Conservation (phyloP, 2,329 filamentous ascomycete genomes). For the Alternaria postmessia region DNA sequence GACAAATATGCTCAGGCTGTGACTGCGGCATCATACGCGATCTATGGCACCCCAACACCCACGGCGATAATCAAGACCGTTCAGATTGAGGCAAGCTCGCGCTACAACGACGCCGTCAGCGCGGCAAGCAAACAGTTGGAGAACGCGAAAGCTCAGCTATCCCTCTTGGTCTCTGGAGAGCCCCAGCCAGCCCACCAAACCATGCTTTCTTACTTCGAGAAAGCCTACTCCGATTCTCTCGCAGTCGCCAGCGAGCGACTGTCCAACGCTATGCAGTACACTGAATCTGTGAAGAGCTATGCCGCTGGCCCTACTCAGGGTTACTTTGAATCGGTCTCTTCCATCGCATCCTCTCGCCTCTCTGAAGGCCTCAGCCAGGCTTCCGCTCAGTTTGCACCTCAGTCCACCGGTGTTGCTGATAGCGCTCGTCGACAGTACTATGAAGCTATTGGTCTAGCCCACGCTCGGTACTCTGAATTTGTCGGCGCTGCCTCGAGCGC, state of each 20-base stretch:
- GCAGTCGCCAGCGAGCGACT: constrained; percentile 68
- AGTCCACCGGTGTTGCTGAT: constrained; percentile 67
- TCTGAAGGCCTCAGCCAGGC: constrained; percentile 75
- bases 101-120: constrained; percentile 71
- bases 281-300: constrained; percentile 51
- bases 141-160: constrained; percentile 72
- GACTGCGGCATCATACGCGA: constrained; percentile 65
- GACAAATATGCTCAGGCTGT: constrained; percentile 66
- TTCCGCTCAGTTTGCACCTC: constrained; percentile 73
- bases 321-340: constrained; percentile 65
- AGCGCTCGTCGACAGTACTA: constrained; percentile 75
- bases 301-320: constrained; percentile 56
- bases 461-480: constrained; percentile 81
- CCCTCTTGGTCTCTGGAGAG: constrained; percentile 71
- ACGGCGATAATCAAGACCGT: constrained; percentile 55
- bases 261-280: constrained; percentile 61
- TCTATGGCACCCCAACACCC: constrained; percentile 62
- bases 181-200: constrained; percentile 74
- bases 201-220: constrained; percentile 72
- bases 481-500: constrained; percentile 74
- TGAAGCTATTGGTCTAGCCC: constrained; percentile 78
- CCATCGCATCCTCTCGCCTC: constrained; percentile 74
- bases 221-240: constrained; percentile 72
- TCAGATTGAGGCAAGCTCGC: constrained; percentile 60
- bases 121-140: constrained; percentile 72